Base-by-base conservation (phyloP, 108 stramenopile genomes). In the Cyclotella choctawhatcheeana region DNA sequence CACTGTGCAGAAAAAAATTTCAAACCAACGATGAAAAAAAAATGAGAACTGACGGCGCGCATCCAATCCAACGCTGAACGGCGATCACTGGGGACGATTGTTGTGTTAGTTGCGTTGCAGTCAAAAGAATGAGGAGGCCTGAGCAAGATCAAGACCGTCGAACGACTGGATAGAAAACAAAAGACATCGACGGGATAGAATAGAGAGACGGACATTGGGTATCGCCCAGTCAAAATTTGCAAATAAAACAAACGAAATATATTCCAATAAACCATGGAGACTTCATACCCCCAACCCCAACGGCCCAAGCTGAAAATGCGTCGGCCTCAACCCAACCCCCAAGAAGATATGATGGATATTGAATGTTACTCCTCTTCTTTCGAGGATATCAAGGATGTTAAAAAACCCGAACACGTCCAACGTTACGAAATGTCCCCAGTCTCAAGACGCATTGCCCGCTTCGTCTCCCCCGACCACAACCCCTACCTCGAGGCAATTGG, bases 251-350 rank as follows among this genome's bases (percentile, higher is more conserved):
- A 12, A 40, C 37, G 12, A 40, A 40, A 40, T 12, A 40, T n/a
- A n/a, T 8, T 40, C 37, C 37, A 40, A 40, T 40, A 48, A 48
- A 48, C 17, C 47, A 48, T 48, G 47, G 4, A 4, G 47, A n/a
- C 12, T 48, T n/a, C 47, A 48, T n/a, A 10, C 8, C 8, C 8
- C 8, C n/a, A 48, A 10, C 16, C 12, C 4, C 47, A 48, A 48
- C 47, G 16, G 18, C 8, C 47, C 47, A 10, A n/a, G n/a, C 47
- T 48, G 4, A 48, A 48, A 48, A 48, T 48, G 47, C 47, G 47
- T 48, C 47, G 47, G 4, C 47, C 47, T n/a, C 47, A 48, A 48
- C 47, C 47, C 8, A 48, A 48, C 47, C 47, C 47, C 47, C 47
- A 48, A 48, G 47, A 48, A 48, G 47, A 48, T n/a, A n/a, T 48